Evolutionary conservation across 345 rosid species (phyloP), one percentile per base, ranked within the genome.

Genomic region (Rhizophora apiculata): DNA sequence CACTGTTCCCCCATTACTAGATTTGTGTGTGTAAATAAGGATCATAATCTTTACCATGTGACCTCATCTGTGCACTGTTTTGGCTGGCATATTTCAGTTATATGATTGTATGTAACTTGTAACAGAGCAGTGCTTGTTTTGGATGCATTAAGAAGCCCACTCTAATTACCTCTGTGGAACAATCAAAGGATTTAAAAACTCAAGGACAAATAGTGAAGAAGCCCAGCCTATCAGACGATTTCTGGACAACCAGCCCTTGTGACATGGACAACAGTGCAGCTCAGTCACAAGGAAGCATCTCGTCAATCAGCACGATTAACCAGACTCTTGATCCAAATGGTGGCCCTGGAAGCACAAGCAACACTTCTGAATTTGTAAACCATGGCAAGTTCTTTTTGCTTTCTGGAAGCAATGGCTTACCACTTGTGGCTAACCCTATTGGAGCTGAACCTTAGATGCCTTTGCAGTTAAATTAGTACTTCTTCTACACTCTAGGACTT

Each of bases 61-160:
- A 34, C 53, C 46, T 54, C 19, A 27, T 27, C 19, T 27, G 24
- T 39, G 26, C 59, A 11, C 27, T 30, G 27, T 66, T 29, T 34
- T 34, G 37, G 43, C 57, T 68, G 60, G 66, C 62, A 46, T 79
- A 67, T 13, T 27, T 63, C 75, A 70, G 53, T 48, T 64, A 9
- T 51, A 76, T 85, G 80, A 76, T 68, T 71, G 72, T 32, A 59
- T 73, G 59, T 70, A 68, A 73, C 85, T 91, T 85, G 96, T 74
- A 84, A 91, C 94, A 88, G 94, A 83, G 82, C 94, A 88, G 94
- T 84, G 78, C 65, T 39, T 75, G 79, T 75, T 63, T 75, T 75
- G 74, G 79, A 69, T 52, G 74, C 74, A 52, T 37, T 55, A 53
- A 43, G 36, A 75, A 75, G 48, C 79, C 79, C 57, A 27, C 26